Percentiles rank a stretch among this genome's conserved stretches.
phyloP scores from a whole-genome alignment of 148 eudicot genomes.

The Heliosperma pusillum region DNA sequence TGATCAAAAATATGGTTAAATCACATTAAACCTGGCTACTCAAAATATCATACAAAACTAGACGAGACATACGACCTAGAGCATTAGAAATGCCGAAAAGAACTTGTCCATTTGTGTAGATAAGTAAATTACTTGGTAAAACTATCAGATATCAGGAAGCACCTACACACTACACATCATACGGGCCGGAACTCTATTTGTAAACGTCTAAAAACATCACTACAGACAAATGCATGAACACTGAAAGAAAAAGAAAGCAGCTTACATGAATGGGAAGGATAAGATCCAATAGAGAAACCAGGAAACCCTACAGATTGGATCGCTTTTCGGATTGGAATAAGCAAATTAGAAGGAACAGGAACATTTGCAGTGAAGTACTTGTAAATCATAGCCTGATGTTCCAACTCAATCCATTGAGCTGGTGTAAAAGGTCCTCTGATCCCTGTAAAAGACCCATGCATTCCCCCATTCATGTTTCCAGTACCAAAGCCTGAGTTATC shows the following conservation, averaged over 20 bases:
- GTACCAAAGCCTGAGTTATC: conserved; percentile 34
- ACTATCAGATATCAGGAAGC: background rate
- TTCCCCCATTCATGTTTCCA: conserved; percentile 44
- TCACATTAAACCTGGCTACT: no score
- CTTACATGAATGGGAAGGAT: conserved; percentile 69
- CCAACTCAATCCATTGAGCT: conserved; percentile 87
- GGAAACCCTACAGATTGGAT: conserved; percentile 48
- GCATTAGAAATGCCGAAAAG: no score
- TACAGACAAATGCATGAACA: background rate
- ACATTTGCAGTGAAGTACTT: conserved; percentile 73
- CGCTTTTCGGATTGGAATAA: conserved; percentile 62
- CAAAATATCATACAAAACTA: no score
- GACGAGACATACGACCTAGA: no score
- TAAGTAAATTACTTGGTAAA: background rate
- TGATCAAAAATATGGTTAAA: no score
- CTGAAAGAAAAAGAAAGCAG: background rate
- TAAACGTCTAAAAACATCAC: background rate
- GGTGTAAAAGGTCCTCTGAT: conserved; percentile 71
- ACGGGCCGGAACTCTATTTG: background rate
- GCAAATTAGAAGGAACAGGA: conserved; percentile 73
- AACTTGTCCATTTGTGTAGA: background rate
- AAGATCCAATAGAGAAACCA: conserved; percentile 53
- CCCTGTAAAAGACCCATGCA: conserved; percentile 45
- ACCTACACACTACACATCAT: background rate
- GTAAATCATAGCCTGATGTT: conserved; percentile 85